Evolutionary conservation across 345 rosid species (phyloP).

Genomic region (Linum tenue): DNA sequence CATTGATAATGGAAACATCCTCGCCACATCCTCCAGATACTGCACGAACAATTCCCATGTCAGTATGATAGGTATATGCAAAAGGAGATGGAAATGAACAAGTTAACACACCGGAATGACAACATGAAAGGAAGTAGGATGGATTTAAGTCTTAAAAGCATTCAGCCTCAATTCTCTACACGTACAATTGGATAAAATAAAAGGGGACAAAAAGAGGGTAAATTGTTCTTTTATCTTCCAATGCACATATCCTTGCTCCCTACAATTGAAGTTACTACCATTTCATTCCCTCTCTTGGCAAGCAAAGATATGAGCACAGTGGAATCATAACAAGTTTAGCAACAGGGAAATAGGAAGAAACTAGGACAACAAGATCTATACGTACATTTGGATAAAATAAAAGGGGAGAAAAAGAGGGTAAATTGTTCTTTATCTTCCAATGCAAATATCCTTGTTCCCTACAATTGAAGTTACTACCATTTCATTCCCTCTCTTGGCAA

Average conservation of each 20-base stretch:
- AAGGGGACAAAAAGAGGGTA: too few relatives aligned
- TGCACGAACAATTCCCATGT: conserved; percentile 14
- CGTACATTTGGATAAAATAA: background rate
- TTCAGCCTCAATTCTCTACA: too few relatives aligned
- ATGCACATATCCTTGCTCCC: background rate
- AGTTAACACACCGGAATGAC: background rate
- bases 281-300: background rate
- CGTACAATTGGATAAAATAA: background rate
- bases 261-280: background rate
- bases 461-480: background rate
- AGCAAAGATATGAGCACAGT: background rate
- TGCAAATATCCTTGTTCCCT: background rate
- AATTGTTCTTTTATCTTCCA: too few relatives aligned
- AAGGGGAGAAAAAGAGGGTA: too few relatives aligned
- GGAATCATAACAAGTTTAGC: background rate
- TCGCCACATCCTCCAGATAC: conserved; percentile 12
- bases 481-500: background rate
- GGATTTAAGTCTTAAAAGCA: background rate
- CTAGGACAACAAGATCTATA: background rate
- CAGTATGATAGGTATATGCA: conserved; percentile 12
- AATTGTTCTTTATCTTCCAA: too few relatives aligned
- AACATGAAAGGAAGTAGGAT: background rate
- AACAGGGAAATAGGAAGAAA: background rate
- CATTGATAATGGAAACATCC: conserved; percentile 5
- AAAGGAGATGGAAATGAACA: background rate